Evolutionary conservation across 805 yeast genomes (phyloP).

Genomic region (Candida pseudoglaebosa): DNA sequence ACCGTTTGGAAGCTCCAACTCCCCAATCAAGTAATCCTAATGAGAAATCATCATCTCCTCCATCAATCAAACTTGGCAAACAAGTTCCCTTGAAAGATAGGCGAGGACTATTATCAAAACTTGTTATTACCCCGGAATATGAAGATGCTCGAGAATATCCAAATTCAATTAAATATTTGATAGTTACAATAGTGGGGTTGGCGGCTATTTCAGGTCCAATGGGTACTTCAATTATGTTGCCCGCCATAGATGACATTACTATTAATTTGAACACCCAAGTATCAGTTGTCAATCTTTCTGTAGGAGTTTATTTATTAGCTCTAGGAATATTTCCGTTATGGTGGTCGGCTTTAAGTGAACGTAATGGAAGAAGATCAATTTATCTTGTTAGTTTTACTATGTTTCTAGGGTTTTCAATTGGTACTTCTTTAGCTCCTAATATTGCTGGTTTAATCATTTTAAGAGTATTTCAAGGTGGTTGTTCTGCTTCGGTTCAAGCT

Average conservation of each 20-base stretch:
- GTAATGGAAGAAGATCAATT: slow-evolving; percentile 69
- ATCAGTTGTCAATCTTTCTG: slow-evolving; percentile 67
- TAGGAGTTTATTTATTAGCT: slow-evolving; percentile 71
- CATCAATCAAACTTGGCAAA: slow-evolving; percentile 1
- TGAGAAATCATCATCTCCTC: background rate
- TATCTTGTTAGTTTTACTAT: slow-evolving; percentile 65
- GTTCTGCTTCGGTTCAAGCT: slow-evolving; percentile 81
- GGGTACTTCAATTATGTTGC: slow-evolving; percentile 82
- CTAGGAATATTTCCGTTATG: slow-evolving; percentile 80
- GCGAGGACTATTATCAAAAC: slow-evolving; percentile 53
- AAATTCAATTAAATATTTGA: slow-evolving; percentile 39
- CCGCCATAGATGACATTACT: slow-evolving; percentile 64
- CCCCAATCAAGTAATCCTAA: background rate
- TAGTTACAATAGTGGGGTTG: slow-evolving; percentile 63
- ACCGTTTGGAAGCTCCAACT: background rate
- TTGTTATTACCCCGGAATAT: slow-evolving; percentile 64
- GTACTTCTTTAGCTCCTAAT: slow-evolving; percentile 61
- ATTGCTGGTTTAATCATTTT: slow-evolving; percentile 63
- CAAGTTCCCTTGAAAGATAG: slow-evolving; percentile 32
- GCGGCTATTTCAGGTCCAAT: slow-evolving; percentile 83
- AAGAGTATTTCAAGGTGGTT: slow-evolving; percentile 72
- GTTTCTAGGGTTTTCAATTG: slow-evolving; percentile 65
- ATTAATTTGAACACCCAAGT: slow-evolving; percentile 52
- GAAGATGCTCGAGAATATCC: slow-evolving; percentile 69
- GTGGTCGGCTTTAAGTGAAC: slow-evolving; percentile 83